Evolutionary conservation across 352 stramenopile species (phyloP).

Genomic region (Phytophthora sp.): DNA sequence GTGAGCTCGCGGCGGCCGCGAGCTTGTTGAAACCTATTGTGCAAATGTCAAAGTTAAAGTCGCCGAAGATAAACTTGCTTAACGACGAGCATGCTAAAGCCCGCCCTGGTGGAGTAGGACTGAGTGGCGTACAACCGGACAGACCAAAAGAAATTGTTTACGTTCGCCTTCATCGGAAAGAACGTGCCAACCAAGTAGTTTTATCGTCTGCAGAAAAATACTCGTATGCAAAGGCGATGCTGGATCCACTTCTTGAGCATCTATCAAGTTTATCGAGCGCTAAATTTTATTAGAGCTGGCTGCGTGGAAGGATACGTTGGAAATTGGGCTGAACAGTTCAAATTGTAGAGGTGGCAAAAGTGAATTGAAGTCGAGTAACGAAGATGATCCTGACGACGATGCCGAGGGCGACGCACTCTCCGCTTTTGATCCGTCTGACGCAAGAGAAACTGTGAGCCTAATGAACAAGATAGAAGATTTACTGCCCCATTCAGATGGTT

Average conservation of each 20-base stretch:
- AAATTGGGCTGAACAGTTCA: background rate
- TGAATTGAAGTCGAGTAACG: background rate
- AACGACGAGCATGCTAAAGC: background rate
- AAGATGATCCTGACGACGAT: background rate
- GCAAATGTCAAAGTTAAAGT: slow-evolving; percentile 10
- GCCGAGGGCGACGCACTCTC: background rate
- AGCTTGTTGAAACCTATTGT: background rate
- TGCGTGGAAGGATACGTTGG: slow-evolving; percentile 11
- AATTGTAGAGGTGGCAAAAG: background rate
- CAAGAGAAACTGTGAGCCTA: background rate
- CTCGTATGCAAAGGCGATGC: slow-evolving; percentile 7
- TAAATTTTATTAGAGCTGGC: slow-evolving; percentile 7
- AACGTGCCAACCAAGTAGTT: slow-evolving; percentile 13
- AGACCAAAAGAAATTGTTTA: slow-evolving; percentile 6
- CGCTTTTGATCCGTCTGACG: background rate
- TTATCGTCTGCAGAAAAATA: slow-evolving; percentile 14
- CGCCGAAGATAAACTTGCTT: slow-evolving; percentile 9
- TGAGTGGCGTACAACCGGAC: too few relatives aligned
- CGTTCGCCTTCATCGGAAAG: slow-evolving; percentile 2
- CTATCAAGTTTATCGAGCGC: slow-evolving; percentile 5
- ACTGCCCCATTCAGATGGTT: too few relatives aligned
- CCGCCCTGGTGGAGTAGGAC: too few relatives aligned
- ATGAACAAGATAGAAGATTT: background rate
- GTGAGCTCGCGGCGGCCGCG: background rate
- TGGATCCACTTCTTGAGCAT: slow-evolving; percentile 17